Percentiles rank a stretch among this genome's conserved stretches.
These are phyloP conservation scores for Teratosphaeria viscida DNA, from an alignment of 2,329 filamentous ascomycete genomes.

Conservation along the genomic window DNA sequence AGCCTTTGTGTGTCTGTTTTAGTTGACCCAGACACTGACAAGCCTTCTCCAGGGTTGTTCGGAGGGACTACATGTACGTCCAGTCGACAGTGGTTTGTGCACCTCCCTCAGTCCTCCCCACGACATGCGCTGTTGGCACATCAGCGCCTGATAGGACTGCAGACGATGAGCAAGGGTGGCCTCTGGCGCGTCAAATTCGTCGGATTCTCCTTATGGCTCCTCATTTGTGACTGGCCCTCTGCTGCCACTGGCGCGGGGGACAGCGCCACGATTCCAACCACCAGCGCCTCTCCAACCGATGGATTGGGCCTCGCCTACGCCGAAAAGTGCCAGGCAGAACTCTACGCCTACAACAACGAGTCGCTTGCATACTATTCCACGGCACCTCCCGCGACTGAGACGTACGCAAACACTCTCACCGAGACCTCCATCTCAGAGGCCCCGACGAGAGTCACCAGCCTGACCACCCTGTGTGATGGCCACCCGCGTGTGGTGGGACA, in stretches of 20 bases:
- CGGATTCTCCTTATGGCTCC: not conserved
- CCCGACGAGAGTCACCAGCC: not conserved
- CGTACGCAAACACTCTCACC: not conserved
- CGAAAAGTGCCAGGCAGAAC: not conserved
- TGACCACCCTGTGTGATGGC: constrained; percentile 8
- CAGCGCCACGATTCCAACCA: not conserved
- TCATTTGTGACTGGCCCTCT: not conserved
- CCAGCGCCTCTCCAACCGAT: not conserved
- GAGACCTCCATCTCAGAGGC: not conserved
- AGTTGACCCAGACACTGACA: too few species aligned
- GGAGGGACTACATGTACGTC: too few species aligned
- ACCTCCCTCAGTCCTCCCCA: not conserved
- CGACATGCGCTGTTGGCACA: not conserved
- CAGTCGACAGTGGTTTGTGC: too few species aligned
- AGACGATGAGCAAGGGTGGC: not conserved
- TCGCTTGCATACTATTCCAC: not conserved
- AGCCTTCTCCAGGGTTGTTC: too few species aligned
- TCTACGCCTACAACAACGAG: not conserved
- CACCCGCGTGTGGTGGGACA: constrained; percentile 4
- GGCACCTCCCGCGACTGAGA: not conserved
- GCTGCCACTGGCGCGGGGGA: not conserved
- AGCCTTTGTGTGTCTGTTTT: too few species aligned
- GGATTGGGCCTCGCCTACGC: not conserved
- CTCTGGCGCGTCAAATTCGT: not conserved
- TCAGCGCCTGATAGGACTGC: not conserved